Percentiles rank a stretch among this genome's conserved stretches.
Evolutionary conservation across 176 grass and related monocot genomes (phyloP).

Genomic region (Musa beccarii): DNA sequence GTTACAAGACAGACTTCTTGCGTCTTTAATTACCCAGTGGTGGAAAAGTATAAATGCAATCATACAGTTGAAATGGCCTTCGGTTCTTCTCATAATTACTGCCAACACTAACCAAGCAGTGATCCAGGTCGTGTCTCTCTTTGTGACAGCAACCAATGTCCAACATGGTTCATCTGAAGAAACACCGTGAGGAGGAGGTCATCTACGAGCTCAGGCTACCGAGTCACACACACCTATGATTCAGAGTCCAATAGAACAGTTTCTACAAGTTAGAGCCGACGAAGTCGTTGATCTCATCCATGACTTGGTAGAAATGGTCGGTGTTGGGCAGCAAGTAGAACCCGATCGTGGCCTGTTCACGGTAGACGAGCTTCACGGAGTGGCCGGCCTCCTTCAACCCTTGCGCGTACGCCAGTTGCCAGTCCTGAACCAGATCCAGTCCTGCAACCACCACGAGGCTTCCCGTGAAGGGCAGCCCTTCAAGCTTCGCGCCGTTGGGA

Average conservation of each 20-base stretch:
- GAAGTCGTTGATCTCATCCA: constrained; percentile 89
- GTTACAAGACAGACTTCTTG: no score
- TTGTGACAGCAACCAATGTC: neutral
- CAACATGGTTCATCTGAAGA: neutral
- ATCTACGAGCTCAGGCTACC: neutral
- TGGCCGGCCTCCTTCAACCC: constrained; percentile 59
- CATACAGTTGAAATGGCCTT: no score
- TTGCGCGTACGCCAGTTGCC: constrained; percentile 74
- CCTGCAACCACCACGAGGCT: constrained; percentile 91
- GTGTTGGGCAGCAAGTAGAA: constrained; percentile 95
- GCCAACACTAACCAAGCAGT: no score
- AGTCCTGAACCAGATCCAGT: constrained; percentile 77
- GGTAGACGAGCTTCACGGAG: constrained; percentile 62
- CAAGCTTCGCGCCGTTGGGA: constrained; percentile 47
- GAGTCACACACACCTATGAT: constrained; percentile 1
- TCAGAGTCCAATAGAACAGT: constrained; percentile 13
- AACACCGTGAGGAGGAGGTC: neutral
- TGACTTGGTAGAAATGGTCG: constrained; percentile 85
- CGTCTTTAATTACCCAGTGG: no score
- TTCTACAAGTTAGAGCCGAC: constrained; percentile 59
- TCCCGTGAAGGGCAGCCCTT: constrained; percentile 55
- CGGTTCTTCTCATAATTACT: no score
- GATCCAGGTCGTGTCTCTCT: neutral
- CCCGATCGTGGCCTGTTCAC: constrained; percentile 76
- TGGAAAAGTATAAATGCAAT: no score